Percentiles rank a stretch among this genome's conserved stretches.
Conservation (phyloP, 2,329 filamentous ascomycete species). For the Didymella keratinophila region DNA sequence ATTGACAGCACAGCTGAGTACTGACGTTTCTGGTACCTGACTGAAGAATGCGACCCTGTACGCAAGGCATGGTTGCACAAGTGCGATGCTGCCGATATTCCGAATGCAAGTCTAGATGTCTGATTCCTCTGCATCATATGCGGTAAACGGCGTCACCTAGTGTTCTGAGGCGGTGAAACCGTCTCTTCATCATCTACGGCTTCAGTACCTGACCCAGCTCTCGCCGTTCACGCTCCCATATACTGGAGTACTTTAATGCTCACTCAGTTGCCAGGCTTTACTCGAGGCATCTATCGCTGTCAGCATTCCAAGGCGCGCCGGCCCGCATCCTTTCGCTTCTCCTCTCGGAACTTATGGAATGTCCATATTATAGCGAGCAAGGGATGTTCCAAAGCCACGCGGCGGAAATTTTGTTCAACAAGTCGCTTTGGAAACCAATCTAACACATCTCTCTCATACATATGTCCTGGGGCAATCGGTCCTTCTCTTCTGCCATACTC, state of each 20-base stretch:
- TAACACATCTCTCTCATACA: slow-evolving; percentile 21
- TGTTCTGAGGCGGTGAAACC: slow-evolving; percentile 2
- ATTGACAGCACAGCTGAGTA: slow-evolving; percentile 27
- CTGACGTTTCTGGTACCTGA: slow-evolving; percentile 38
- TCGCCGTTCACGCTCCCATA: neutral
- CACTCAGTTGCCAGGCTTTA: neutral
- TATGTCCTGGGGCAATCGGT: slow-evolving; percentile 8
- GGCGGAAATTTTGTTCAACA: slow-evolving; percentile 25
- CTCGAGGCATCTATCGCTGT: neutral
- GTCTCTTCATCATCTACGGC: slow-evolving; percentile 3
- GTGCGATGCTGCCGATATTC: slow-evolving; percentile 15
- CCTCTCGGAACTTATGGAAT: slow-evolving; percentile 34
- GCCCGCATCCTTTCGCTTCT: slow-evolving; percentile 20
- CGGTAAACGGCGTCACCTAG: slow-evolving; percentile 12
- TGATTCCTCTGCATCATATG: slow-evolving; percentile 18
- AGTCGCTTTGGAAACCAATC: slow-evolving; percentile 34
- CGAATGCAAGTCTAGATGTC: slow-evolving; percentile 23
- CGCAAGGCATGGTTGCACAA: slow-evolving; percentile 44
- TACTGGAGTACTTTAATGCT: neutral
- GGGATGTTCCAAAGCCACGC: slow-evolving; percentile 38
- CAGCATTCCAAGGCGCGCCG: slow-evolving; percentile 30
- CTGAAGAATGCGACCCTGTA: slow-evolving; percentile 38
- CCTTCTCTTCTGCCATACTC: slow-evolving; percentile 12
- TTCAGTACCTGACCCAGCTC: neutral
- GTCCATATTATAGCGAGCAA: slow-evolving; percentile 37